Base-by-base conservation (phyloP, 495 filamentous ascomycete genomes). In the Podospora pseudopauciseta region DNA sequence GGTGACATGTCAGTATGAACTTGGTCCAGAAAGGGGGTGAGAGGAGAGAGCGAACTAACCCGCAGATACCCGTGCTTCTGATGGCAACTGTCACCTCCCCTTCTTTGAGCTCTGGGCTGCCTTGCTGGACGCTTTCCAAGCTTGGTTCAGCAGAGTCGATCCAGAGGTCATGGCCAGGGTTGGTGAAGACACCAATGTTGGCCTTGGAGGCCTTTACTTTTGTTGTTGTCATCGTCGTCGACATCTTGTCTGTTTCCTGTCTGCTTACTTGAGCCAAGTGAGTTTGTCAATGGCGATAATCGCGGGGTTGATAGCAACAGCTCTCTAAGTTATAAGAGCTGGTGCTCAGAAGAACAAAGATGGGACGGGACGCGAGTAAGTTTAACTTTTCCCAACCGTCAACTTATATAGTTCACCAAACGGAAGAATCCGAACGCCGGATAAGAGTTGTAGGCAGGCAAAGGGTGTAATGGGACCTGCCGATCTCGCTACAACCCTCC, bases 101-200 rank as follows among this genome's bases (percentile, higher is more conserved):
- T 20, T 86, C 82, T 76, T 90, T 89, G 69, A 97, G 83, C 19
- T 82, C 83, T 49, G 39, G 39, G 64, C 88, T 84, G 44, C 89
- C 90, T 60, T 83, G 87, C 75, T 89, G 85, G 34, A 95, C 86
- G 68, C 88, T 87, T 75, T 96, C 91, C 4, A 91, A 80, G 18
- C 86, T 88, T 1, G 94, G 94, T 65, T 83, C 82, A 1, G 92
- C 87, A 57, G 92, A 89, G 63, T 86, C 90, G 57, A 97, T 88
- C 92, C 94, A 98, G 63, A 98, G 83, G 71, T 97, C 91, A 76
- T 98, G 94, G 30, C 86, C 84, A 32, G 94, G 92, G 79, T 97
- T 96, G 62, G 94, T 98, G 84, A 90, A 98, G 63, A 97, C 93
- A 72, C 92, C 94, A 73, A 98, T 94, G 80, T 97, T 98, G 66